Evolutionary conservation across 495 filamentous ascomycete species (phyloP).

Genomic region (Terfezia boudieri): DNA sequence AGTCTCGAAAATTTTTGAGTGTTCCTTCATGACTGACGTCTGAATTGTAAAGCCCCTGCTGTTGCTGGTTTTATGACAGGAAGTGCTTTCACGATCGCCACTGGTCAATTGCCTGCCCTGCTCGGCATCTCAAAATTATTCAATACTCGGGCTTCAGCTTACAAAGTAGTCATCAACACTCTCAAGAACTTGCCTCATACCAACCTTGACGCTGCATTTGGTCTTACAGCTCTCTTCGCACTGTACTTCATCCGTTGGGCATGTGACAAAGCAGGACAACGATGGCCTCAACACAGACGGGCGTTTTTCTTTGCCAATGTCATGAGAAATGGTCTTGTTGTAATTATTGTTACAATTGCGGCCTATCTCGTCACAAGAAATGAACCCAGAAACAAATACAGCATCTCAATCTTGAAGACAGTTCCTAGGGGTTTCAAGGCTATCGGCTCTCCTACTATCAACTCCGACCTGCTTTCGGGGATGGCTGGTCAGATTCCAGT

Average conservation of each 20-base stretch:
- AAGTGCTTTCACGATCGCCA: constrained; percentile 29
- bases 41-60: constrained; percentile 14
- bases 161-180: constrained; percentile 31
- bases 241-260: constrained; percentile 28
- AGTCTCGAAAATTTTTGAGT: no score
- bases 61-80: constrained; percentile 34
- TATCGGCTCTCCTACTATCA: constrained; percentile 13
- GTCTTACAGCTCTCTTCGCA: constrained; percentile 27
- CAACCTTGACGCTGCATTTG: constrained; percentile 31
- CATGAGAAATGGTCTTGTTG: constrained; percentile 15
- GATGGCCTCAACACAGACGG: constrained; percentile 16
- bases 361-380: constrained; percentile 20
- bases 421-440: constrained; percentile 15
- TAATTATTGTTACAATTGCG: constrained; percentile 14
- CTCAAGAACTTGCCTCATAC: constrained; percentile 25
- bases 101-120: constrained; percentile 28
- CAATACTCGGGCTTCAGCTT: constrained; percentile 28
- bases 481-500: constrained; percentile 14
- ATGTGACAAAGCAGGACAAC: constrained; percentile 24
- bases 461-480: constrained; percentile 6
- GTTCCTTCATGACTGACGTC: no score
- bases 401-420: constrained; percentile 14
- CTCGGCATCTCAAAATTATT: constrained; percentile 25
- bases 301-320: constrained; percentile 16
- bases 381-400: constrained; percentile 23